Conservation (phyloP, 164 flowering plant species). For the Annona squamosa region DNA sequence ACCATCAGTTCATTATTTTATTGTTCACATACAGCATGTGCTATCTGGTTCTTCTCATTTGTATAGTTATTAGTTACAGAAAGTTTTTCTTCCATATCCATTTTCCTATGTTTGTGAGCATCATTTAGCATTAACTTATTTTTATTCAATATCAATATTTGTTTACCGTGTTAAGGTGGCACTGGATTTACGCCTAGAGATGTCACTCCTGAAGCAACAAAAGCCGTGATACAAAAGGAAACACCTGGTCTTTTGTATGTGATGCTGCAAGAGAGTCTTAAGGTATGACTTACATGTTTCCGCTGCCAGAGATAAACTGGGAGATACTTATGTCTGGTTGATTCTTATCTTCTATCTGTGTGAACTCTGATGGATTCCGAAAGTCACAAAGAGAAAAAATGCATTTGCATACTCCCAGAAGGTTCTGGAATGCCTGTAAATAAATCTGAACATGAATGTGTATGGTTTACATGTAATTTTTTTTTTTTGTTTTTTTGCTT, state of each 20-base stretch:
- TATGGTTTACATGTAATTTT: too few species aligned
- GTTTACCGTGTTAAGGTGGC: constrained; percentile 47
- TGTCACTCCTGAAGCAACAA: constrained; percentile 97
- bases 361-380: too few species aligned
- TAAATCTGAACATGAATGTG: too few species aligned
- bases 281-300: constrained; percentile 39
- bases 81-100: not conserved
- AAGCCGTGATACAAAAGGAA: constrained; percentile 78
- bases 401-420: too few species aligned
- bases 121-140: constrained; percentile 4
- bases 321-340: too few species aligned
- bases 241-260: constrained; percentile 85
- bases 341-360: too few species aligned
- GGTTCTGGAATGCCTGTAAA: too few species aligned
- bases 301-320: not conserved
- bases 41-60: too few species aligned
- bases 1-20: not conserved
- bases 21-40: not conserved
- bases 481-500: too few species aligned
- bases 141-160: not conserved
- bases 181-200: constrained; percentile 92
- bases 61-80: not conserved
- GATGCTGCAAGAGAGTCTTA: constrained; percentile 94
- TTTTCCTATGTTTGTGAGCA: not conserved
- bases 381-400: too few species aligned